Conservation (phyloP, 179 eudicot species). For the Actinidia chinensis region DNA sequence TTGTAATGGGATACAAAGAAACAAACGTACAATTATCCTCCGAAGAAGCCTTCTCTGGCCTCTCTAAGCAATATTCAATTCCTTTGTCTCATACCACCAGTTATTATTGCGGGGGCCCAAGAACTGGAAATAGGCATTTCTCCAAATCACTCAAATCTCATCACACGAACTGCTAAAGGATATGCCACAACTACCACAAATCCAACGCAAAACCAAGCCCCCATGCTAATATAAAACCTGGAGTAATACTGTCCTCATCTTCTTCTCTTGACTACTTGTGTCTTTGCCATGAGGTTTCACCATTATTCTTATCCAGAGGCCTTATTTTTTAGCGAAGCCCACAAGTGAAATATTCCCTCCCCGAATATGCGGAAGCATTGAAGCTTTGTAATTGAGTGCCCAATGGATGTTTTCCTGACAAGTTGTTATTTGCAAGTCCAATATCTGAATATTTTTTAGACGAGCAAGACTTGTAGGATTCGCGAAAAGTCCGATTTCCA, state of each 20-base stretch:
- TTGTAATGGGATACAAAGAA: too few relatives aligned
- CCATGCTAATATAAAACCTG: constrained; percentile 5
- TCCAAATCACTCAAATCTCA: too few relatives aligned
- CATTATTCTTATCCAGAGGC: neutral
- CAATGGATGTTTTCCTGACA: constrained; percentile 40
- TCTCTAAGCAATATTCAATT: neutral
- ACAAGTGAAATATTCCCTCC: constrained; percentile 14
- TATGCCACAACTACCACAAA: neutral
- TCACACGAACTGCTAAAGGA: neutral
- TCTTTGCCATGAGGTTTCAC: neutral
- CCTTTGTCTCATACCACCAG: too few relatives aligned
- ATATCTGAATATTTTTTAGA: neutral
- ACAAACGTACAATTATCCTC: too few relatives aligned
- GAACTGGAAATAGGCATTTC: neutral
- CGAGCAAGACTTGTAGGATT: constrained; percentile 17
- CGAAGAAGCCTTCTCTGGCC: neutral
- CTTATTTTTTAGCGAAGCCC: constrained; percentile 11
- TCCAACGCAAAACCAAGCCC: neutral
- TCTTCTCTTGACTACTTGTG: neutral
- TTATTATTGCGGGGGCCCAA: neutral
- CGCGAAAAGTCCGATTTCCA: constrained; percentile 35
- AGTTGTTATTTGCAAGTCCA: constrained; percentile 36
- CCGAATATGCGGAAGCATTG: constrained; percentile 4
- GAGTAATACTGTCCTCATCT: neutral
- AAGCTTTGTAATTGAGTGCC: constrained; percentile 25